Percentiles rank a stretch among this genome's conserved stretches.
Conservation (phyloP, 2,329 filamentous ascomycete genomes). For the Colletotrichum sojae region DNA sequence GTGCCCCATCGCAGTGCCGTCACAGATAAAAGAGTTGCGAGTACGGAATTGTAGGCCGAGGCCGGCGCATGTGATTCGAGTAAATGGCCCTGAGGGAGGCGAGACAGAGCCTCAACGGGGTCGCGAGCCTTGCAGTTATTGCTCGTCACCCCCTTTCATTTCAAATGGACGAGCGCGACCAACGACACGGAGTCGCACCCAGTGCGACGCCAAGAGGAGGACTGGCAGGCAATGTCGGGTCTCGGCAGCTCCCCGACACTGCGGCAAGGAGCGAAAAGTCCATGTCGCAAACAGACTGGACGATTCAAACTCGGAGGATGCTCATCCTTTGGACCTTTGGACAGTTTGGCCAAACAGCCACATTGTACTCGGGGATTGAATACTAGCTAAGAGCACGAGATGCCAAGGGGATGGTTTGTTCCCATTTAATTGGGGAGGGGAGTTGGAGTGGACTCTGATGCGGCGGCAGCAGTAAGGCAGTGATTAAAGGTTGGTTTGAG, state of each 20-base stretch:
- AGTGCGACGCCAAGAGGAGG: background rate
- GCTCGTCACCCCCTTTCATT: constrained; percentile 12
- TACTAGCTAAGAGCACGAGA: constrained; percentile 3
- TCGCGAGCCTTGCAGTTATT: constrained; percentile 21
- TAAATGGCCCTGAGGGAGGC: background rate
- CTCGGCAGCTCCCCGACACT: background rate
- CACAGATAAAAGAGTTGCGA: background rate
- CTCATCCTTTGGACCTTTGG: constrained; percentile 1
- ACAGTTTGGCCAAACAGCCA: background rate
- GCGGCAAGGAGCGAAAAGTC: background rate
- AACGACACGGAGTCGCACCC: background rate
- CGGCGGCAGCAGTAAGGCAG: background rate
- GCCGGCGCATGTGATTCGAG: background rate
- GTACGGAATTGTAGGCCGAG: background rate
- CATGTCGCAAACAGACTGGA: background rate
- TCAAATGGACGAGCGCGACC: background rate
- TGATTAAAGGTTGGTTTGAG: constrained; percentile 31
- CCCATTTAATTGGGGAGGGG: constrained; percentile 20
- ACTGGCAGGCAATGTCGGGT: constrained; percentile 1
- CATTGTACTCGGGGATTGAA: background rate
- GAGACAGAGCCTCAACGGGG: constrained; percentile 9
- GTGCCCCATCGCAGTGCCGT: background rate
- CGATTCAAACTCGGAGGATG: background rate
- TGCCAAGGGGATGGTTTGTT: constrained; percentile 14
- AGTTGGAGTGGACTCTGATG: background rate